Percentiles rank a stretch among this genome's conserved stretches.
phyloP scores from a whole-genome alignment of 805 yeast genomes.

The Saturnispora quitensis region DNA sequence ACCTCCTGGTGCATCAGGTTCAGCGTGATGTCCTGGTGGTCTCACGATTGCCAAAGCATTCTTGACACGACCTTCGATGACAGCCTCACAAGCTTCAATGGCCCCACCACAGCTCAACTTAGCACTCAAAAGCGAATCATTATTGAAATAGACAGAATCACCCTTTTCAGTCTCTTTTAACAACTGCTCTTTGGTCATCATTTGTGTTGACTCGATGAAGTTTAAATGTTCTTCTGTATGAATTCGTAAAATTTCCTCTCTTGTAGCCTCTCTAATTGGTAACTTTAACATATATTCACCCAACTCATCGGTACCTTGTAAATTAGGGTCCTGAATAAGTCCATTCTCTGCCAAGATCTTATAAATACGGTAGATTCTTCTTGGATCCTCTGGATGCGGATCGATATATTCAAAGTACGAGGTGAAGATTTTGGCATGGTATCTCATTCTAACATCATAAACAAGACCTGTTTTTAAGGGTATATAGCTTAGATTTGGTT shows the following conservation, averaged over 20 bases:
- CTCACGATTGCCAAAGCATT: constrained; percentile 91
- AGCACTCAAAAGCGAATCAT: constrained; percentile 81
- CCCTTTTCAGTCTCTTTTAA: constrained; percentile 81
- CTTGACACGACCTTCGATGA: constrained; percentile 84
- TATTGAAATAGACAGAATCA: constrained; percentile 91
- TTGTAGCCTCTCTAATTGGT: constrained; percentile 82
- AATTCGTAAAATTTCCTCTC: constrained; percentile 77
- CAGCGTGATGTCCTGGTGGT: constrained; percentile 99
- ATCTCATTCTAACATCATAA: constrained; percentile 95
- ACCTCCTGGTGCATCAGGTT: constrained; percentile 95
- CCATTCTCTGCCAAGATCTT: constrained; percentile 93
- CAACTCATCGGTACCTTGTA: constrained; percentile 62
- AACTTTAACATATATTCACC: constrained; percentile 84
- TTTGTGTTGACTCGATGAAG: constrained; percentile 63
- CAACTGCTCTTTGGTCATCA: constrained; percentile 69
- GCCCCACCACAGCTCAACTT: constrained; percentile 94
- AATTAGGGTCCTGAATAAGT: constrained; percentile 65
- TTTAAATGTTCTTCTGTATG: constrained; percentile 76
- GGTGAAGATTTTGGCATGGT: constrained; percentile 90
- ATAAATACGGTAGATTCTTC: constrained; percentile 89
- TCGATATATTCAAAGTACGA: constrained; percentile 90
- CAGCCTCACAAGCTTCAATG: constrained; percentile 93
- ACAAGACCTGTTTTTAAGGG: constrained; percentile 88
- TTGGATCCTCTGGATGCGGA: constrained; percentile 98
- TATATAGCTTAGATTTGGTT: constrained; percentile 61